phyloP scores from a whole-genome alignment of 2,329 filamentous ascomycete genomes.

The Diaporthe capsici region DNA sequence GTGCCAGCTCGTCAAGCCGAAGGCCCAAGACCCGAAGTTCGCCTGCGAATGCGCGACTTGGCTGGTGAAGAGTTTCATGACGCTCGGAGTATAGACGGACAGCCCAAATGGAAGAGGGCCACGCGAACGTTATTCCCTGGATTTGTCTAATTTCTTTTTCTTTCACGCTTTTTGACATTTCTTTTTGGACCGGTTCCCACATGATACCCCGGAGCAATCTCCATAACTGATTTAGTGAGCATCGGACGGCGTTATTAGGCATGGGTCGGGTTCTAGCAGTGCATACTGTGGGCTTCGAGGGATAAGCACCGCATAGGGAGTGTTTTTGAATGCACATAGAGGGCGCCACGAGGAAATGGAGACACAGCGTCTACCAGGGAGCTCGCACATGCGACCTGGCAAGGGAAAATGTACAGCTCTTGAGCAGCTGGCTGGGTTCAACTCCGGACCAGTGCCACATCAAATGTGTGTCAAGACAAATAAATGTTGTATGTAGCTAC shows the following conservation, averaged over 20 bases:
- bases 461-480: not conserved
- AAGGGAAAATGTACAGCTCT: not conserved
- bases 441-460: not conserved
- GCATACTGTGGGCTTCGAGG: not conserved
- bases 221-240: conserved; percentile 32
- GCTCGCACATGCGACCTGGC: not conserved
- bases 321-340: not conserved
- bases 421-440: not conserved
- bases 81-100: conserved; percentile 35
- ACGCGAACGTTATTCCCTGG: conserved; percentile 36
- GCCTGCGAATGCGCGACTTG: conserved; percentile 49
- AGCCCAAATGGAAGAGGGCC: conserved; percentile 40
- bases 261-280: not conserved
- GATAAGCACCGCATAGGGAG: not conserved
- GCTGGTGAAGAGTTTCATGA: conserved; percentile 46
- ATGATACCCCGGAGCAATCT: conserved; percentile 40
- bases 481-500: not conserved
- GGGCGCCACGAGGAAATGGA: not conserved
- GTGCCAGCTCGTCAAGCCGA: conserved; percentile 39
- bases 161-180: not conserved
- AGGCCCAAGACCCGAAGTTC: conserved; percentile 36
- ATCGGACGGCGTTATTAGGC: conserved; percentile 37
- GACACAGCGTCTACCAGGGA: not conserved
- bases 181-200: conserved; percentile 22
- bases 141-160: conserved; percentile 19